Evolutionary conservation across 2,329 filamentous ascomycete species (phyloP).

Genomic region (Calonectria hongkongensis): DNA sequence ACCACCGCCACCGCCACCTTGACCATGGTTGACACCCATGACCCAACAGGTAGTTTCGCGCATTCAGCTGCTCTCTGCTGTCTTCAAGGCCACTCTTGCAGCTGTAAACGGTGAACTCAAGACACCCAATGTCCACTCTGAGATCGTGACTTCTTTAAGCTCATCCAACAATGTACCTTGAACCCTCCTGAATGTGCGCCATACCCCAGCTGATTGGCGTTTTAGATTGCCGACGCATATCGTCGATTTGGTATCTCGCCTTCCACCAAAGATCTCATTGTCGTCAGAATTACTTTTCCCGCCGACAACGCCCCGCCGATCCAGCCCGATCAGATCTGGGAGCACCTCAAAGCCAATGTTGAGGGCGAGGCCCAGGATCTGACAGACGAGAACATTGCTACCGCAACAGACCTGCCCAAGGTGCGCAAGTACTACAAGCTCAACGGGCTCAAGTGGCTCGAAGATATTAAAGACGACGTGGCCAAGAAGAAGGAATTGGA

Average conservation of each 20-base stretch:
- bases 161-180: slow-evolving; percentile 84
- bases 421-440: slow-evolving; percentile 93
- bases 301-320: slow-evolving; percentile 62
- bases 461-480: slow-evolving; percentile 65
- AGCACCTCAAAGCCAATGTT: slow-evolving; percentile 78
- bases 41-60: slow-evolving; percentile 79
- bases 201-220: slow-evolving; percentile 36
- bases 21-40: slow-evolving; percentile 29
- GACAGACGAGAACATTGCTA: slow-evolving; percentile 77
- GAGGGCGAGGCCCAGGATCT: slow-evolving; percentile 76
- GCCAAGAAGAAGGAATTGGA: slow-evolving; percentile 76
- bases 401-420: slow-evolving; percentile 78
- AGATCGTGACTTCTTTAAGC: slow-evolving; percentile 88
- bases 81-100: slow-evolving; percentile 85
- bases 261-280: slow-evolving; percentile 82
- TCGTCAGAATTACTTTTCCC: slow-evolving; percentile 83
- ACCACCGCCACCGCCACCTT: slow-evolving; percentile 20
- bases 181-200: slow-evolving; percentile 2
- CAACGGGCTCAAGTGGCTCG: slow-evolving; percentile 74
- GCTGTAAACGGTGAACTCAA: slow-evolving; percentile 77
- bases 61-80: slow-evolving; percentile 83
- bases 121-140: slow-evolving; percentile 91
- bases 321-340: slow-evolving; percentile 68
- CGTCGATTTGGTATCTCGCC: slow-evolving; percentile 88
- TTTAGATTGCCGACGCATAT: slow-evolving; percentile 92